phyloP scores from a whole-genome alignment of 352 stramenopile genomes.

The Bremia lactucae region DNA sequence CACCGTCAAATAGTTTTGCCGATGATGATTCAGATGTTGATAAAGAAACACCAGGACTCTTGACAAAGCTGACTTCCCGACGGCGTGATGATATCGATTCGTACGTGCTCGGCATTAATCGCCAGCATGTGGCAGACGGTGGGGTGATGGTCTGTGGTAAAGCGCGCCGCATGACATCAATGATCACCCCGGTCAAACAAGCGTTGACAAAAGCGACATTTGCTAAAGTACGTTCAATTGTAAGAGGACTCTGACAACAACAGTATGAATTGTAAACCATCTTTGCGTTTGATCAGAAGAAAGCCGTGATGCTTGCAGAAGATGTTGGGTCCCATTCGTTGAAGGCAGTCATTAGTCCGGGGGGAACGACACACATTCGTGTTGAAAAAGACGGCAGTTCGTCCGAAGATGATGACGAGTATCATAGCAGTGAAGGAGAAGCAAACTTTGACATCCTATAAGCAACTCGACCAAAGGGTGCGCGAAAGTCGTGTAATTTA shows the following conservation, averaged over 20 bases:
- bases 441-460: conserved; percentile 18
- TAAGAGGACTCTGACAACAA: no score
- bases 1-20: conserved; percentile 20
- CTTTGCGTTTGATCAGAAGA: conserved; percentile 27
- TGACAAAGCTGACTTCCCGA: conserved; percentile 44
- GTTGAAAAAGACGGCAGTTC: conserved; percentile 43
- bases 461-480: no score
- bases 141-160: conserved; percentile 26
- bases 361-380: conserved; percentile 47
- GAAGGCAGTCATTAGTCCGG: conserved; percentile 45
- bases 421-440: conserved; percentile 24
- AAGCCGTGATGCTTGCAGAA: conserved; percentile 34
- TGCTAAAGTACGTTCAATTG: conserved; percentile 17
- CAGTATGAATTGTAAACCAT: no score
- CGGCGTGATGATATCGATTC: conserved; percentile 69
- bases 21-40: conserved; percentile 41
- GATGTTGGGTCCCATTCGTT: conserved; percentile 36
- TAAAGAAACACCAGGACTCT: conserved; percentile 23
- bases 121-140: conserved; percentile 29
- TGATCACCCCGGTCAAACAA: conserved; percentile 5
- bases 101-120: conserved; percentile 60
- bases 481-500: no score
- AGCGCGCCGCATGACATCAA: conserved; percentile 19
- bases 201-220: conserved; percentile 21
- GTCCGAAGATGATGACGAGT: conserved; percentile 27